Evolutionary conservation across 345 rosid genomes (phyloP).

Genomic region (Hibiscus trionum): DNA sequence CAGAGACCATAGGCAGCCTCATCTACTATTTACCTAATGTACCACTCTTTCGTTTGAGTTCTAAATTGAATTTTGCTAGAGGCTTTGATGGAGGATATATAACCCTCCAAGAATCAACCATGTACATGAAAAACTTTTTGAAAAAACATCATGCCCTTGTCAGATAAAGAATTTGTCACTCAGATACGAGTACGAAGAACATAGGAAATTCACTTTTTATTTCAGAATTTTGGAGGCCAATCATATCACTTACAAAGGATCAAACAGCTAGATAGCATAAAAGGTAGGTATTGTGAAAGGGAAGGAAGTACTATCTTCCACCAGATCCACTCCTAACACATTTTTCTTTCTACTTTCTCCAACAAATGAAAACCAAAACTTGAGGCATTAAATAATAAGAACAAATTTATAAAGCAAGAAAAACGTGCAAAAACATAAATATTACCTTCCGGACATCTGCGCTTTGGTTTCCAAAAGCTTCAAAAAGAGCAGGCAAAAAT

Average conservation of each 20-base stretch:
- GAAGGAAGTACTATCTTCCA: background rate
- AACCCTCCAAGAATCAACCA: background rate
- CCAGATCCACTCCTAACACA: background rate
- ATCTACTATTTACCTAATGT: background rate
- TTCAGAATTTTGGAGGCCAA: background rate
- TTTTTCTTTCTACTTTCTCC: background rate
- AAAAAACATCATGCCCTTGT: background rate
- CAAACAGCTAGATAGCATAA: background rate
- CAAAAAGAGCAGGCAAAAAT: slow-evolving; percentile 89
- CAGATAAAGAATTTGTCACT: background rate
- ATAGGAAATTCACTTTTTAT: background rate
- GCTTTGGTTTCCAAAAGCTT: slow-evolving; percentile 96
- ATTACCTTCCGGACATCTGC: slow-evolving; percentile 97
- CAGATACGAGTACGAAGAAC: background rate
- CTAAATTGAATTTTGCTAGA: background rate
- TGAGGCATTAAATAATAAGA: background rate
- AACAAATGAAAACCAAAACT: background rate
- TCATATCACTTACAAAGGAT: background rate
- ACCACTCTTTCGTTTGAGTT: background rate
- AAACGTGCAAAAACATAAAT: background rate
- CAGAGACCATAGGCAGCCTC: background rate
- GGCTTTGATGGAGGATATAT: background rate
- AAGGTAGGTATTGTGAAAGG: background rate
- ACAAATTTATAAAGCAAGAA: background rate
- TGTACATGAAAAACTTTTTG: background rate